Conservation (phyloP, 2,329 filamentous ascomycete genomes). For the Neonectria faginata region DNA sequence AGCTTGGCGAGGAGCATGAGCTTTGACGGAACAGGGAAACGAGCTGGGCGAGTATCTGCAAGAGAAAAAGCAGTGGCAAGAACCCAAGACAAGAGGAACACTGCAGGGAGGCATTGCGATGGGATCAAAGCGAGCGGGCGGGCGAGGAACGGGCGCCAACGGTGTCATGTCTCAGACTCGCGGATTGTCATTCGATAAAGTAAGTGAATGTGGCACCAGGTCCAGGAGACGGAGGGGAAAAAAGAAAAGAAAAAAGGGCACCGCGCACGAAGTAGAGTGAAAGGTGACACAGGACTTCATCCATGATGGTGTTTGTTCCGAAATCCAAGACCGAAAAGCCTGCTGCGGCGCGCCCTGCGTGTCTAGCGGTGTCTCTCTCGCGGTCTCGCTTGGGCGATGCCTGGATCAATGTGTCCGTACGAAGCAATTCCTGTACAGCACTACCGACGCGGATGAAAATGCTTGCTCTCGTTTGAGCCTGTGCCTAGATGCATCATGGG, state of each 20-base stretch:
- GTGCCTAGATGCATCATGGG: background rate
- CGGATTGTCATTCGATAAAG: background rate
- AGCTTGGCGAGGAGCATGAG: background rate
- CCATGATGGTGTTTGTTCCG: background rate
- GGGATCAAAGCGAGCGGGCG: background rate
- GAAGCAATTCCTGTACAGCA: too few species aligned
- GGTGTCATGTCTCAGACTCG: background rate
- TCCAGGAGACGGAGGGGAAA: background rate
- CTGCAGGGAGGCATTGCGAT: background rate
- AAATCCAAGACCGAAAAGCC: background rate
- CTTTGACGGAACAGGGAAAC: background rate
- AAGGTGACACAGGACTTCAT: too few species aligned
- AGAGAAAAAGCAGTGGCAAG: background rate
- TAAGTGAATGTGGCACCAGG: background rate
- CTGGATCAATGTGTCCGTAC: background rate
- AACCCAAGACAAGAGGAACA: background rate
- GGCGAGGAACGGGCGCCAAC: background rate
- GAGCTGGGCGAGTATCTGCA: background rate
- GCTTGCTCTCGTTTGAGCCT: background rate
- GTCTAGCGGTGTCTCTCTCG: constrained; percentile 4
- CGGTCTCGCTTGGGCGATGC: background rate
- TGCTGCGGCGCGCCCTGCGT: background rate
- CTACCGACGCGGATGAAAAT: too few species aligned
- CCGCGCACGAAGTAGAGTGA: background rate
- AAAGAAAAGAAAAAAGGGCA: constrained; percentile 1